Evolutionary conservation across 495 filamentous ascomycete genomes (phyloP), one percentile per base, ranked within the genome.

Genomic region (Neurospora terricola): DNA sequence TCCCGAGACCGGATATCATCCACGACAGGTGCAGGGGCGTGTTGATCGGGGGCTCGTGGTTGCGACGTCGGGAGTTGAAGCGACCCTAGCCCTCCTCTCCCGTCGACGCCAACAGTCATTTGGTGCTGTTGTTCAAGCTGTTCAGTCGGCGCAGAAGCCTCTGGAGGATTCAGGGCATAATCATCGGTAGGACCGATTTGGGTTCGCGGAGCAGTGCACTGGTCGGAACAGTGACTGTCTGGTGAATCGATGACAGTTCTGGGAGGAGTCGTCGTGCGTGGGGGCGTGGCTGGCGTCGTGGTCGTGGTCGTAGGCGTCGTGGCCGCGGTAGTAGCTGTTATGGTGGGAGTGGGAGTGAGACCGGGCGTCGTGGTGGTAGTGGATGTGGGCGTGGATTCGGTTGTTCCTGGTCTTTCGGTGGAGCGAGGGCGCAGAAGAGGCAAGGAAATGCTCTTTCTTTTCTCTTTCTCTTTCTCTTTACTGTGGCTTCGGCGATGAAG

Each of bases 101-200:
- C 69, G 38, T 72, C 70, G 54, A 71, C 21, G 38, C 73, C 75
- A 36, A 66, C 69, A 37, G 79, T 72, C 79, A 80, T 80, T 76
- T 79, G 78, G 73, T 73, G 27, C 68, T 75, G 59, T 18, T 66
- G 71, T 30, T 66, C 54, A 34, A 66, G 54, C 54, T 66, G 54
- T 66, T 66, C 38, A 42, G 68, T 70, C 45, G 71, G 69, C 69
- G 38, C 74, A 38, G 70, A 37, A 62, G 69, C 40, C 14, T 43
- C 38, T 27, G 69, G 62, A 69, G 69, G 30, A 59, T 68, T 72
- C 75, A 73, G 66, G 70, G 70, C 74, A 75, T 75, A 73, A 73
- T 77, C 69, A 74, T 59, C 70, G 30, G 70, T 34, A 59, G 45
- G 68, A 66, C 27, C 54, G 54, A 34, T 66, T 8, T 66, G 54